Percentiles rank a stretch among this genome's conserved stretches.
Conservation (phyloP, 192 early-diverging fungal genomes). For the Mortierella antarctica region DNA sequence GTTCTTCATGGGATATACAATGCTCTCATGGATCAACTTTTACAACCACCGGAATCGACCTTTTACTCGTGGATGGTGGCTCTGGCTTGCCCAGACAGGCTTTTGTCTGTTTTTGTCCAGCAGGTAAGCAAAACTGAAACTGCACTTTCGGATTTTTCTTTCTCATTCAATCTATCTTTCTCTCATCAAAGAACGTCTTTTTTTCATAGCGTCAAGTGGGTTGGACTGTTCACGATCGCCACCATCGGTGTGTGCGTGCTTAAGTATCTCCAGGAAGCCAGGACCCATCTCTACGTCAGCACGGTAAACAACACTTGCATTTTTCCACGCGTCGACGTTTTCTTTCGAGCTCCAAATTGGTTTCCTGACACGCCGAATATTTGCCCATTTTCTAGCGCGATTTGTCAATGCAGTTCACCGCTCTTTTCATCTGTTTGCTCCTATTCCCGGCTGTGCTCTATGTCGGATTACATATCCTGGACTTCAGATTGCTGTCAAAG, state of each 20-base stretch:
- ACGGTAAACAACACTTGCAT: constrained; percentile 28
- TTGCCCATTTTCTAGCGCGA: constrained; percentile 21
- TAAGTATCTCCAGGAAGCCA: constrained; percentile 86
- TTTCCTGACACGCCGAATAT: not conserved
- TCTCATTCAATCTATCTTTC: constrained; percentile 2
- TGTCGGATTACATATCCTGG: constrained; percentile 83
- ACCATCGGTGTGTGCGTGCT: constrained; percentile 86
- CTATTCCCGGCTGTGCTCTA: constrained; percentile 83
- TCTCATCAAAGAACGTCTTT: not conserved
- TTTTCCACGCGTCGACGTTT: too few species aligned
- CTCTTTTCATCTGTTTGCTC: constrained; percentile 85
- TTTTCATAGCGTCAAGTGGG: constrained; percentile 86
- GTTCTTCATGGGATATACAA: constrained; percentile 83
- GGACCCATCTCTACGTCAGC: constrained; percentile 75
- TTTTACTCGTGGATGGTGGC: constrained; percentile 87
- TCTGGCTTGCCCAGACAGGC: constrained; percentile 88
- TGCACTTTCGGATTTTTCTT: not conserved
- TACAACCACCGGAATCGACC: constrained; percentile 77
- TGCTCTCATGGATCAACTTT: constrained; percentile 91
- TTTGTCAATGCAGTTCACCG: constrained; percentile 78
- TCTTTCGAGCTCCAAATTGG: not conserved
- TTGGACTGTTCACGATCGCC: constrained; percentile 90
- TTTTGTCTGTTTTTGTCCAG: constrained; percentile 74
- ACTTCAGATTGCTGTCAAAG: constrained; percentile 82
- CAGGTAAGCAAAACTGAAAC: constrained; percentile 16